Evolutionary conservation across 352 stramenopile species (phyloP).

Genomic region (Globisporangium barbulae): DNA sequence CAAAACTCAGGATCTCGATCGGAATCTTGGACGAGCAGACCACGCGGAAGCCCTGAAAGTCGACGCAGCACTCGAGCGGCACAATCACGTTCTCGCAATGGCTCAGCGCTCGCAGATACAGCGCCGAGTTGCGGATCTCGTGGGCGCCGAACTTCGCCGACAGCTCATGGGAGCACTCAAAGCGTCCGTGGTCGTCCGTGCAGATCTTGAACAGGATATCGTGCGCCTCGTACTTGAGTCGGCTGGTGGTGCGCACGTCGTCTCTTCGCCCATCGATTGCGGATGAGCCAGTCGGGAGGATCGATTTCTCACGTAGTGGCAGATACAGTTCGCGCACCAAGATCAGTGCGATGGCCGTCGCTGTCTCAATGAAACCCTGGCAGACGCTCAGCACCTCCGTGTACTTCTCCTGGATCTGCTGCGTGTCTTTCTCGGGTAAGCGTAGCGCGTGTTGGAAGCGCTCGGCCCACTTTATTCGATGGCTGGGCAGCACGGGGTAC

Average conservation of each 20-base stretch:
- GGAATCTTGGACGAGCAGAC: constrained; percentile 84
- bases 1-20: constrained; percentile 68
- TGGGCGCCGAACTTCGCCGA: constrained; percentile 83
- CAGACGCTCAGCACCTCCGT: constrained; percentile 81
- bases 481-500: constrained; percentile 43
- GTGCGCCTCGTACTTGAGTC: constrained; percentile 81
- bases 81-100: constrained; percentile 41
- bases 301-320: constrained; percentile 71
- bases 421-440: constrained; percentile 29
- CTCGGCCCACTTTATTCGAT: constrained; percentile 65
- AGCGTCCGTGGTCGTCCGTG: constrained; percentile 89
- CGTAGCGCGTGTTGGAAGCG: constrained; percentile 53
- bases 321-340: constrained; percentile 83
- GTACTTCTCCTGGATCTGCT: constrained; percentile 76
- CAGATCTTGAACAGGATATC: constrained; percentile 90
- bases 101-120: constrained; percentile 62
- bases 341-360: constrained; percentile 59
- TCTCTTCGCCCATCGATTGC: constrained; percentile 71
- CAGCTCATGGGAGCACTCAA: constrained; percentile 86
- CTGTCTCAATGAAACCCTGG: constrained; percentile 86
- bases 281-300: constrained; percentile 51
- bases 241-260: constrained; percentile 43
- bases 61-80: constrained; percentile 78
- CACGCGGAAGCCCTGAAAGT: constrained; percentile 88
- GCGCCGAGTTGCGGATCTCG: constrained; percentile 73